A percentile compares a stretch with the other conserved stretches of the same genome.
Conservation (phyloP, 176 grass and related monocot genomes). For the Carex littledalei region DNA sequence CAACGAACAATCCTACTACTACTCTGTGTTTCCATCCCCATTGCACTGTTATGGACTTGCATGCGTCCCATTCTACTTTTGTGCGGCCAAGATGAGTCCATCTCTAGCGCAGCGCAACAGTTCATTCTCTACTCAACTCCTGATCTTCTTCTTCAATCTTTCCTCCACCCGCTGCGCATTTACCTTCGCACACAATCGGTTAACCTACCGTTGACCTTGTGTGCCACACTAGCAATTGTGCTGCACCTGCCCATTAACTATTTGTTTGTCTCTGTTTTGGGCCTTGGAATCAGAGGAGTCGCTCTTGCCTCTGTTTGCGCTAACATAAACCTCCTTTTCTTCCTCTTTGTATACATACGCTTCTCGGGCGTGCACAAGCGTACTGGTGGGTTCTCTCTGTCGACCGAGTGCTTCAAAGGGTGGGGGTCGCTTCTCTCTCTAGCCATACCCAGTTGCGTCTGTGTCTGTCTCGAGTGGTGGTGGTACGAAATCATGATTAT, state of each 20-base stretch:
- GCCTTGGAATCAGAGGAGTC: constrained; percentile 53
- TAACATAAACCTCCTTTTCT: constrained; percentile 65
- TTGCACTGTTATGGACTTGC: constrained; percentile 50
- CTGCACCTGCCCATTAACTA: constrained; percentile 84
- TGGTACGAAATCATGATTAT: constrained; percentile 99
- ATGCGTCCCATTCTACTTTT: constrained; percentile 69
- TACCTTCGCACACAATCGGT: constrained; percentile 79
- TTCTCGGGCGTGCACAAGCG: constrained; percentile 40
- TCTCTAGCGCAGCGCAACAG: constrained; percentile 52
- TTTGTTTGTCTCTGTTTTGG: constrained; percentile 53
- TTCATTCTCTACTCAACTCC: constrained; percentile 78
- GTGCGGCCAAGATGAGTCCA: constrained; percentile 66
- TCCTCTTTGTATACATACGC: constrained; percentile 55
- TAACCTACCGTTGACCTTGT: constrained; percentile 63
- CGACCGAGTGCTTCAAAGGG: constrained; percentile 48
- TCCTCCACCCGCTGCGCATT: constrained; percentile 68
- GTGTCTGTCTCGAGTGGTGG: constrained; percentile 97
- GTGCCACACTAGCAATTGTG: constrained; percentile 61
- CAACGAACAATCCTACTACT: constrained; percentile 77
- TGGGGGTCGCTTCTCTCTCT: constrained; percentile 66
- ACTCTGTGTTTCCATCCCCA: constrained; percentile 40
- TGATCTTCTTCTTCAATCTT: constrained; percentile 65
- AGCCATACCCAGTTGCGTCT: constrained; percentile 72
- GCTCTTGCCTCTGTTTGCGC: constrained; percentile 61
- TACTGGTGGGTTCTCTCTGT: constrained; percentile 47